Base-by-base conservation (phyloP, 148 eudicot genomes). In the Chenopodium album region DNA sequence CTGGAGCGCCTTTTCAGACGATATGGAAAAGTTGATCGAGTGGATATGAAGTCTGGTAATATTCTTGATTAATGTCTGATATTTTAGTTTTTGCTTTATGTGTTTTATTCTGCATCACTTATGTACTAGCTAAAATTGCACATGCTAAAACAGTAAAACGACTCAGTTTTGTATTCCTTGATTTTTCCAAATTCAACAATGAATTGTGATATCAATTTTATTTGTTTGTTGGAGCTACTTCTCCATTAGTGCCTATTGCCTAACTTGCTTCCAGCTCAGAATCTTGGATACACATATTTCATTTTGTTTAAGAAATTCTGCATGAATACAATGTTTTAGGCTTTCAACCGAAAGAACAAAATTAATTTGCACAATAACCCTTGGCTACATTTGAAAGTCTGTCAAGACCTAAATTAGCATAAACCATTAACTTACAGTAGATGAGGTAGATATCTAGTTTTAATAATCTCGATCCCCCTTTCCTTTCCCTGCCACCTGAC, bases 1-100 rank as follows among this genome's bases (percentile, higher is more conserved):
- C 75, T 90, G 80, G 93, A 89, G 84, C 93, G 93, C 26, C 87
- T 90, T 65, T 90, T 90, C 76, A 86, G 79, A 76, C 82, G 86
- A 59, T 90, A 89, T 85, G 93, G 93, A 76, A 90, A 87, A 75
- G 90, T 90, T 82, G 93, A 90, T 62, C 87, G 91, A 86, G 91
- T 90, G 79, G 91, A 90, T 83, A 86, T 90, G 91, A 90, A 90
- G 80, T 85, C 88, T 70, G 92, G 92, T 90, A 87, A 84, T 77
- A 71, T 77, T 78, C 50, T 78, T 2, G 16, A 76, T 29, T 10
- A 59, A 41, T 29, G 1, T 13, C 79, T 68, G 1, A 2, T 71
- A 12, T 63, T 9, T 72, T 46, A 41, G 29, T 34, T 72, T 3
- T 70, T 75, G 8, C 47, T 84, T 12, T 59, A 26, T 84, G 2